Base-by-base conservation (phyloP, 192 early-diverging fungal genomes). In the Rhizoclosmatium globosum region DNA sequence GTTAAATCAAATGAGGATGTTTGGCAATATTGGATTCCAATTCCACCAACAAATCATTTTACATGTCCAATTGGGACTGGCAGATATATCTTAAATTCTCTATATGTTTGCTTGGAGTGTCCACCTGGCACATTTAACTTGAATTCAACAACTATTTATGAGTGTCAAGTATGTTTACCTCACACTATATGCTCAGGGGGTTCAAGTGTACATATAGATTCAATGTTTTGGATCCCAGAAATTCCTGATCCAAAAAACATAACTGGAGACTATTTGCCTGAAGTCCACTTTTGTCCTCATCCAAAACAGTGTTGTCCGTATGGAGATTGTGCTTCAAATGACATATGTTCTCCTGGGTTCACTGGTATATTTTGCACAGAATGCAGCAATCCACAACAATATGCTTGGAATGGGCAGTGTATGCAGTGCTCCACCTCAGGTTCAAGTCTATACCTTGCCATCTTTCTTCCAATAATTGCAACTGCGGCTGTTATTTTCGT, bases 321-420 rank as follows among this genome's bases (percentile, higher is more conserved):
- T 41, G 77, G 77, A 42, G 71, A 79, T 41, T 79, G 77, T 47
- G 7, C 77, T 4, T 6, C 31, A 17, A 50, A 47, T 23, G 45
- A 58, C 1, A 17, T 45, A 41, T 79, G 77, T 47, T 23, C 46
- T 19, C 23, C 7, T 38, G 68, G 68, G 42, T 79, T 79, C 46
- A 44, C 15, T 7, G 78, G 78, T 0, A 68, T 66, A 45, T 62
- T 74, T 13, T 79, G 78, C 64, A 66, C 70, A 4, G 71, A 74
- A 21, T 79, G 78, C 62, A 39, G 11, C n/a, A 47, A 79, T 19
- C 58, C 78, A 15, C 13, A 47, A 4, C 43, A 46, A 15, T 72
- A 39, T 67, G n/a, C 62, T 17, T 79, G 78, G 78, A 72, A 67
- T 41, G 56, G 50, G 7, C 39, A 79, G 47, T 79, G 78, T 50